Conservation (phyloP, 495 filamentous ascomycete species). For the Amphirosellinia nigrospora region DNA sequence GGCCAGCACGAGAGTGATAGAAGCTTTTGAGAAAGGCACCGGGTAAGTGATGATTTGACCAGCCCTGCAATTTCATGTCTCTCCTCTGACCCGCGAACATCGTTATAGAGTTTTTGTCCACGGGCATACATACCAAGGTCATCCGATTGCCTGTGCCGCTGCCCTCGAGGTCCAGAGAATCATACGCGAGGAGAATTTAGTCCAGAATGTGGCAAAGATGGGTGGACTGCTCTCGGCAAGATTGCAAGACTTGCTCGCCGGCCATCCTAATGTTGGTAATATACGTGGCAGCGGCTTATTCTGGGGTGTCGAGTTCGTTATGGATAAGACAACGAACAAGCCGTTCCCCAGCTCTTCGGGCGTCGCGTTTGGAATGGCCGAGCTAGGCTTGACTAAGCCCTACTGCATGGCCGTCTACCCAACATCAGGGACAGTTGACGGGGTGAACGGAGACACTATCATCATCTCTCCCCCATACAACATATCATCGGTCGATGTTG, state of each 20-base stretch:
- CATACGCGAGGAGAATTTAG: conserved; percentile 58
- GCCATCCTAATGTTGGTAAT: conserved; percentile 65
- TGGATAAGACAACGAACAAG: conserved; percentile 53
- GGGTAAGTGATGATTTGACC: conserved; percentile 42
- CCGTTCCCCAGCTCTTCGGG: conserved; percentile 52
- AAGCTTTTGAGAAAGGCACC: conserved; percentile 62
- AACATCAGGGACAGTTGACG: conserved; percentile 70
- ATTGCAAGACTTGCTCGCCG: conserved; percentile 51
- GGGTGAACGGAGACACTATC: conserved; percentile 73
- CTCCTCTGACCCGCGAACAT: conserved; percentile 14
- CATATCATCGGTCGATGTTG: conserved; percentile 65
- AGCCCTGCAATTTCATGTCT: conserved; percentile 12
- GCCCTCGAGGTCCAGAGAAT: conserved; percentile 66
- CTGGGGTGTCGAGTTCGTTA: conserved; percentile 66
- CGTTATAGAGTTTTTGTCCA: conserved; percentile 54
- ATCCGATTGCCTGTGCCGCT: conserved; percentile 64
- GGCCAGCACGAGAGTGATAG: conserved; percentile 58
- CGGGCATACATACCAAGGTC: conserved; percentile 68
- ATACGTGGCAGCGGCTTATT: conserved; percentile 70
- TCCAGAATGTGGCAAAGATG: conserved; percentile 58
- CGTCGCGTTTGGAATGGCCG: conserved; percentile 57
- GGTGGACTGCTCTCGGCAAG: conserved; percentile 55
- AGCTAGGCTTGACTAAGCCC: conserved; percentile 48
- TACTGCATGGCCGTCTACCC: conserved; percentile 74
- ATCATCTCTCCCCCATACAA: conserved; percentile 79